phyloP scores from a whole-genome alignment of 768 basidiomycete species.

The Hygrocybe punicea region DNA sequence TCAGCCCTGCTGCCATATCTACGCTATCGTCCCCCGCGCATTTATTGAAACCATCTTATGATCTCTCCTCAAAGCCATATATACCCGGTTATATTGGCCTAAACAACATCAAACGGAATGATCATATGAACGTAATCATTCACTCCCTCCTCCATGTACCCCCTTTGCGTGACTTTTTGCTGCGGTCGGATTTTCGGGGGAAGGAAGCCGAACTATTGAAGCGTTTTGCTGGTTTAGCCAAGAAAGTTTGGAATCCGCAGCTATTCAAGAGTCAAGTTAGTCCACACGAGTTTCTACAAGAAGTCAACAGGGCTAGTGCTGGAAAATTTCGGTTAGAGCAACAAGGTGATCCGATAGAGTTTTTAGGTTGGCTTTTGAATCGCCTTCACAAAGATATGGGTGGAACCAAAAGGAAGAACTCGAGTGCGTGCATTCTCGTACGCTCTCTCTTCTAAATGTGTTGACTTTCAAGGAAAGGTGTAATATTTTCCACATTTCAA shows the following conservation, averaged over 20 bases:
- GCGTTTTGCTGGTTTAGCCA: slow-evolving; percentile 81
- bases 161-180: slow-evolving; percentile 82
- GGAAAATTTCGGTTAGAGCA: slow-evolving; percentile 91
- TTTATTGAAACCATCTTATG: slow-evolving; percentile 75
- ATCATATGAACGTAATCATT: slow-evolving; percentile 96
- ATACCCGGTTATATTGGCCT: slow-evolving; percentile 91
- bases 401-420: slow-evolving; percentile 88
- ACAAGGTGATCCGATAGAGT: slow-evolving; percentile 96
- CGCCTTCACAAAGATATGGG: slow-evolving; percentile 89
- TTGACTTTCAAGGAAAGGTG: slow-evolving; percentile 48
- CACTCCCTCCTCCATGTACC: slow-evolving; percentile 89
- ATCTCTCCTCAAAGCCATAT: slow-evolving; percentile 78
- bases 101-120: slow-evolving; percentile 96
- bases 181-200: slow-evolving; percentile 68
- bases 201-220: slow-evolving; percentile 85
- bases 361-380: slow-evolving; percentile 93
- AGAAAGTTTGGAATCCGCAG: slow-evolving; percentile 94
- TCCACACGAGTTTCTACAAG: slow-evolving; percentile 98
- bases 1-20: slow-evolving; percentile 57
- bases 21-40: slow-evolving; percentile 56
- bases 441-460: slow-evolving; percentile 16
- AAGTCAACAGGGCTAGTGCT: slow-evolving; percentile 83
- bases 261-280: slow-evolving; percentile 97
- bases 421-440: slow-evolving; percentile 56
- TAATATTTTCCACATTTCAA: slow-evolving; percentile 91